Percentiles rank a stretch among this genome's conserved stretches.
These are phyloP conservation scores for Tricholoma sp. DNA, from an alignment of 768 basidiomycete species.

Conservation along the genomic window DNA sequence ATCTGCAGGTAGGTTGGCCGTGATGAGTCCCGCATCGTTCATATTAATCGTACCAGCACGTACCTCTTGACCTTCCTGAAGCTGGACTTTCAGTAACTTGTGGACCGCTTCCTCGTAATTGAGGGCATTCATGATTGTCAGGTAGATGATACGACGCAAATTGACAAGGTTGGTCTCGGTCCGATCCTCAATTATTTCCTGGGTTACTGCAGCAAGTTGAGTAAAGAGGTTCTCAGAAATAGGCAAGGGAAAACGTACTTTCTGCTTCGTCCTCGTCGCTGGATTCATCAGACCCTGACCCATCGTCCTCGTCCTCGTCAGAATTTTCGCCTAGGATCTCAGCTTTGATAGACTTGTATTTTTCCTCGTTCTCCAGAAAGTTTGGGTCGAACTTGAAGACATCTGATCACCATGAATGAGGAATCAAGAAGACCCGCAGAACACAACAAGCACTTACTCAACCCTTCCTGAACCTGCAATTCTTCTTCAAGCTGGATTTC, in stretches of 20 bases:
- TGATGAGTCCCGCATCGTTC: background rate
- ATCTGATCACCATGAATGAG: slow-evolving; percentile 43
- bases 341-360: slow-evolving; percentile 84
- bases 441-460: slow-evolving; percentile 59
- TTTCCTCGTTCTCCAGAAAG: slow-evolving; percentile 87
- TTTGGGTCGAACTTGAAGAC: slow-evolving; percentile 93
- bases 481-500: slow-evolving; percentile 90
- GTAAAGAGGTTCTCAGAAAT: slow-evolving; percentile 2
- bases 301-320: slow-evolving; percentile 69
- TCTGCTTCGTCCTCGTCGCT: slow-evolving; percentile 58
- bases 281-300: slow-evolving; percentile 59
- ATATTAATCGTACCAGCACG: slow-evolving; percentile 11
- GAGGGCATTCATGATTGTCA: slow-evolving; percentile 98
- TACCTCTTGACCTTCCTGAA: slow-evolving; percentile 93
- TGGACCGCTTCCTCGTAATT: slow-evolving; percentile 99
- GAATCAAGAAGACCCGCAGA: background rate
- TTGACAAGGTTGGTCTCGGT: slow-evolving; percentile 97
- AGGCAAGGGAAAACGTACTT: slow-evolving; percentile 19
- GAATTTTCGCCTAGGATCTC: slow-evolving; percentile 93
- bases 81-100: slow-evolving; percentile 90
- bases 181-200: slow-evolving; percentile 88
- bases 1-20: slow-evolving; percentile 45
- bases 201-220: slow-evolving; percentile 59
- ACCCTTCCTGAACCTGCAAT: slow-evolving; percentile 86
- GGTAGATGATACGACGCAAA: slow-evolving; percentile 86